A percentile compares a stretch with the other conserved stretches of the same genome.
Evolutionary conservation across 2,329 filamentous ascomycete species (phyloP).

Genomic region (Zalaria sp.): DNA sequence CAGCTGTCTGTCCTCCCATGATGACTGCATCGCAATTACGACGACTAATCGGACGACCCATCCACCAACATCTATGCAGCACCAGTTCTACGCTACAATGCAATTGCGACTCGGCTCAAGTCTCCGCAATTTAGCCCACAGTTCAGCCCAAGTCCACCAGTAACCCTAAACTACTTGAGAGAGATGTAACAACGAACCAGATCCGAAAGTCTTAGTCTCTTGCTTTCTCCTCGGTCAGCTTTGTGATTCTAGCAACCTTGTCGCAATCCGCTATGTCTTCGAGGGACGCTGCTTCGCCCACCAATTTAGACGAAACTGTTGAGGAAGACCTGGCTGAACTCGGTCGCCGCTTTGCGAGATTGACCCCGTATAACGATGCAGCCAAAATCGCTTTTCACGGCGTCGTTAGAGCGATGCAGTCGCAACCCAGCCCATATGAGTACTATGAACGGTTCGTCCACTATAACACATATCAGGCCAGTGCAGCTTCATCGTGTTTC

Average conservation of each 20-base stretch:
- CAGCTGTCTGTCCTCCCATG: neutral
- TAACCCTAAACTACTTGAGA: neutral
- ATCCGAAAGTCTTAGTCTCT: neutral
- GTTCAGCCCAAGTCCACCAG: neutral
- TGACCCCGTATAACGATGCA: neutral
- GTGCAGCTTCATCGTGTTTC: neutral
- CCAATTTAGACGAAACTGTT: neutral
- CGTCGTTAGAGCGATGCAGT: neutral
- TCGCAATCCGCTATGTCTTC: neutral
- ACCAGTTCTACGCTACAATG: neutral
- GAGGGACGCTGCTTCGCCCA: neutral
- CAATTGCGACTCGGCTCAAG: neutral
- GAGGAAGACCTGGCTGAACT: neutral
- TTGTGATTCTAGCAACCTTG: neutral
- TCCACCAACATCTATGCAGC: too few relatives aligned
- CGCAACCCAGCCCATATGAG: neutral
- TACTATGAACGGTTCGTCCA: neutral
- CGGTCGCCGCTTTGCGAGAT: neutral
- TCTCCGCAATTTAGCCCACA: neutral
- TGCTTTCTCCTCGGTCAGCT: neutral
- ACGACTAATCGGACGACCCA: too few relatives aligned
- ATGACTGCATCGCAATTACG: too few relatives aligned
- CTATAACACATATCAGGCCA: neutral
- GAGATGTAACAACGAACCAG: neutral
- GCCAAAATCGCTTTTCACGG: neutral